Evolutionary conservation across 1,284 basidiomycete genomes (phyloP).

Genomic region (Apiotrichum mycotoxinovorans): DNA sequence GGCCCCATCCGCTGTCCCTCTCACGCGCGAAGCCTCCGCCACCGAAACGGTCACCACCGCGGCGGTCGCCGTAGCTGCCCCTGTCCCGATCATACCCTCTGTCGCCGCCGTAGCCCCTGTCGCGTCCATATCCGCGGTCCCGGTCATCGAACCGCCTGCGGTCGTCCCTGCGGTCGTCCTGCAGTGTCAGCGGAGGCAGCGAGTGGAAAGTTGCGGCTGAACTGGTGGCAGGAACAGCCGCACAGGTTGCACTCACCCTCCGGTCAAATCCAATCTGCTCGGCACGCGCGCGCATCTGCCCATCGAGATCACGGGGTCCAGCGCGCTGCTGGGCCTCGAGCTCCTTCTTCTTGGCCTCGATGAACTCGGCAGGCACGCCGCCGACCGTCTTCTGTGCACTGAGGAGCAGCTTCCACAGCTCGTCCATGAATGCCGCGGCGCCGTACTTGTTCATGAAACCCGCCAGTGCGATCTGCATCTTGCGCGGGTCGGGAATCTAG

Average conservation of each 20-base stretch:
- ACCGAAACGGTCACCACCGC: neutral
- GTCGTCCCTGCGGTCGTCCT: constrained; percentile 9
- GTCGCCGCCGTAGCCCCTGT: constrained; percentile 6
- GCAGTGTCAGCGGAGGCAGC: neutral
- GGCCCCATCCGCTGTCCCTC: constrained; percentile 13
- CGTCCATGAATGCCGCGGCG: constrained; percentile 78
- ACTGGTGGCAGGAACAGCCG: neutral
- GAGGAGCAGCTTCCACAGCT: constrained; percentile 83
- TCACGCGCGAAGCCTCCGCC: constrained; percentile 1
- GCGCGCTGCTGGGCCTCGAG: constrained; percentile 70
- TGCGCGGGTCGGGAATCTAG: constrained; percentile 83
- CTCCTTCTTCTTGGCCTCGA: constrained; percentile 94
- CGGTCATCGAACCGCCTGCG: constrained; percentile 3
- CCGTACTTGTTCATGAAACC: constrained; percentile 70
- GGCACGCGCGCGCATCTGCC: constrained; percentile 18
- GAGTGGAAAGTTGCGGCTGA: neutral
- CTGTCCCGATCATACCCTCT: constrained; percentile 3
- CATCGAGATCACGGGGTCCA: constrained; percentile 7
- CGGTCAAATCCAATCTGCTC: constrained; percentile 6
- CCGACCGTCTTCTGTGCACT: constrained; percentile 85
- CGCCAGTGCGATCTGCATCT: constrained; percentile 89
- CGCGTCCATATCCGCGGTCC: neutral
- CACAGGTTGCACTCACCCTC: constrained; percentile 13
- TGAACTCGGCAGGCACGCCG: constrained; percentile 87
- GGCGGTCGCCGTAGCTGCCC: constrained; percentile 8